Percentiles rank a stretch among this genome's conserved stretches.
These are phyloP conservation scores for Coemansia sp. DNA, from an alignment of 192 early-diverging fungal genomes.

Conservation along the genomic window DNA sequence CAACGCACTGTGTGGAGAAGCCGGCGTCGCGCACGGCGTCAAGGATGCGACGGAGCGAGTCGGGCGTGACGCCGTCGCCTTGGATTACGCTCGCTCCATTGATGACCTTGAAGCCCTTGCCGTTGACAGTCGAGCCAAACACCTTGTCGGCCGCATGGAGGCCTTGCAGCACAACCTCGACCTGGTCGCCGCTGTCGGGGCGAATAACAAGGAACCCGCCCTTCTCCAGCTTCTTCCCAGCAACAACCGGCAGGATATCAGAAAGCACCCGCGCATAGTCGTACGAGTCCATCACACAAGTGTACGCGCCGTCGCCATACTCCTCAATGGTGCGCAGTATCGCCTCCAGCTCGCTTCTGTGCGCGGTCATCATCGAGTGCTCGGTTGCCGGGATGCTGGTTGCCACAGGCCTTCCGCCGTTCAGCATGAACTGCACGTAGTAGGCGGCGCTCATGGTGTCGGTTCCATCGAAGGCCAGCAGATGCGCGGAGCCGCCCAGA, in stretches of 20 bases:
- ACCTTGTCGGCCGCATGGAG: conserved; percentile 69
- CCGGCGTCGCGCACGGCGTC: conserved; percentile 59
- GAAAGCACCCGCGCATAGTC: conserved; percentile 77
- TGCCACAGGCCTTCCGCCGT: conserved; percentile 70
- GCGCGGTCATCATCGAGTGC: conserved; percentile 87
- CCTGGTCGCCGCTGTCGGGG: conserved; percentile 84
- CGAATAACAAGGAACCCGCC: conserved; percentile 82
- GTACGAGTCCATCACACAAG: conserved; percentile 92
- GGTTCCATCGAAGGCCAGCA: conserved; percentile 80
- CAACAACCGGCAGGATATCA: conserved; percentile 70
- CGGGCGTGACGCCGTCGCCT: conserved; percentile 74
- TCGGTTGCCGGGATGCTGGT: conserved; percentile 86
- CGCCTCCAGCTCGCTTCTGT: conserved; percentile 69
- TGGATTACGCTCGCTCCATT: conserved; percentile 76
- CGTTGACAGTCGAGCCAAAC: conserved; percentile 69
- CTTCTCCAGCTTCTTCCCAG: conserved; percentile 64
- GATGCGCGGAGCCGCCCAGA: conserved; percentile 80
- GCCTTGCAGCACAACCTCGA: conserved; percentile 72
- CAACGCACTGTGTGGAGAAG: conserved; percentile 72
- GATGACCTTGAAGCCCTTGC: conserved; percentile 80
- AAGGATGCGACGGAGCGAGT: conserved; percentile 59
- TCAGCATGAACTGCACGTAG: conserved; percentile 77
- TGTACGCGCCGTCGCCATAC: conserved; percentile 73
- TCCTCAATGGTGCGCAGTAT: conserved; percentile 63
- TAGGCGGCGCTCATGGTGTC: conserved; percentile 80